phyloP scores from a whole-genome alignment of 2,329 filamentous ascomycete species.

The Fusarium sp. region DNA sequence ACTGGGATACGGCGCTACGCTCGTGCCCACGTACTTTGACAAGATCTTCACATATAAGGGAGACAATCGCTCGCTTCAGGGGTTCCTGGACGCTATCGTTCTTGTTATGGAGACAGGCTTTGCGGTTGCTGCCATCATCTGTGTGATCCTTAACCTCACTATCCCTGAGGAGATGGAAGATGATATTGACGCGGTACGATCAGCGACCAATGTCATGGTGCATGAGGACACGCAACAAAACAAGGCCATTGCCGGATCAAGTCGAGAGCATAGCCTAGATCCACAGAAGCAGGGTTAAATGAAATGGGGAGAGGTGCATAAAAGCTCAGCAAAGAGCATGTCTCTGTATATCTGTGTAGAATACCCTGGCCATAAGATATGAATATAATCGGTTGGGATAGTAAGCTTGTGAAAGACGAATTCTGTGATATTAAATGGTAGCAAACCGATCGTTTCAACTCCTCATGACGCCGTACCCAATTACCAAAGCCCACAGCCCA shows the following conservation, averaged over 20 bases:
- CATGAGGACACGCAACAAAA: conserved; percentile 23
- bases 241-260: conserved; percentile 27
- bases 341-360: not conserved
- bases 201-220: conserved; percentile 34
- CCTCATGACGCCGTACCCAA: not conserved
- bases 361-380: no score
- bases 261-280: conserved; percentile 45
- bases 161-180: conserved; percentile 84
- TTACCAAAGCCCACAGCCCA: not conserved
- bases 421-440: not conserved
- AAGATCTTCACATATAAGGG: conserved; percentile 81
- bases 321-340: not conserved
- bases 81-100: conserved; percentile 81
- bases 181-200: conserved; percentile 47
- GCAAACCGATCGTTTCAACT: not conserved
- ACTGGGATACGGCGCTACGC: conserved; percentile 78
- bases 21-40: conserved; percentile 76
- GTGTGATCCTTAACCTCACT: conserved; percentile 78
- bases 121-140: conserved; percentile 79
- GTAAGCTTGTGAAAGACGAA: not conserved
- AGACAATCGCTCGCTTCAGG: conserved; percentile 74
- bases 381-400: not conserved
- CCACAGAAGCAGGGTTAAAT: conserved; percentile 34
- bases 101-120: conserved; percentile 82
- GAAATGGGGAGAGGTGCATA: not conserved